Conservation (phyloP, 257 asterid species). For the Jacaranda copaia region DNA sequence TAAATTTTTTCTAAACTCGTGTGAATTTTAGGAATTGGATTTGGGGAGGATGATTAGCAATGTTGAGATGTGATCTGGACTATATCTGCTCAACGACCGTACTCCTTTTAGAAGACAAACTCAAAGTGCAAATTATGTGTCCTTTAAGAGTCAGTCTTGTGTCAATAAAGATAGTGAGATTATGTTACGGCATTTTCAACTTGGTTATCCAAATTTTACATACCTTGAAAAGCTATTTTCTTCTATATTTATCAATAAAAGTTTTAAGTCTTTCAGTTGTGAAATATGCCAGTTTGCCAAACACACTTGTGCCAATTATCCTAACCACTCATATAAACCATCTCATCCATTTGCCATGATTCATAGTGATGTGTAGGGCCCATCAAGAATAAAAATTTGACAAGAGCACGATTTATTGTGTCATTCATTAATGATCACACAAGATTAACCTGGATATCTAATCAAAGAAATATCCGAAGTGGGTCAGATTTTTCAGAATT, state of each 20-base stretch:
- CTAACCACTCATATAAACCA: not conserved
- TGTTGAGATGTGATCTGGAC: not conserved
- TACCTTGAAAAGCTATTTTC: not conserved
- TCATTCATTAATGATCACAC: not conserved
- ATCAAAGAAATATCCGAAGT: not conserved
- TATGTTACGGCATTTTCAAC: not conserved
- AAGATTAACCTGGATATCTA: not conserved
- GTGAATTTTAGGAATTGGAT: not conserved
- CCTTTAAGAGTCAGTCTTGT: not conserved
- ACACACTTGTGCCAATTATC: not conserved
- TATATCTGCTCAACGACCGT: not conserved
- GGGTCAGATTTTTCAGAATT: not conserved
- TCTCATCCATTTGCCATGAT: not conserved
- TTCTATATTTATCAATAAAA: not conserved
- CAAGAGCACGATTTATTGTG: not conserved
- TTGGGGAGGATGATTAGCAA: not conserved
- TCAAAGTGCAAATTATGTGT: not conserved
- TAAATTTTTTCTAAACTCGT: not conserved
- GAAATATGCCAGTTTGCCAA: not conserved
- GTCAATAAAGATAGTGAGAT: not conserved
- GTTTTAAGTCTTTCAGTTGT: not conserved
- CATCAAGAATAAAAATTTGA: not conserved
- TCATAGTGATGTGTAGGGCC: not conserved
- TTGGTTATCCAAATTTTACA: conserved; percentile 1
- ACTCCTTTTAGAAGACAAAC: not conserved